phyloP scores from a whole-genome alignment of 306 rosid genomes.

The Myrica gale region DNA sequence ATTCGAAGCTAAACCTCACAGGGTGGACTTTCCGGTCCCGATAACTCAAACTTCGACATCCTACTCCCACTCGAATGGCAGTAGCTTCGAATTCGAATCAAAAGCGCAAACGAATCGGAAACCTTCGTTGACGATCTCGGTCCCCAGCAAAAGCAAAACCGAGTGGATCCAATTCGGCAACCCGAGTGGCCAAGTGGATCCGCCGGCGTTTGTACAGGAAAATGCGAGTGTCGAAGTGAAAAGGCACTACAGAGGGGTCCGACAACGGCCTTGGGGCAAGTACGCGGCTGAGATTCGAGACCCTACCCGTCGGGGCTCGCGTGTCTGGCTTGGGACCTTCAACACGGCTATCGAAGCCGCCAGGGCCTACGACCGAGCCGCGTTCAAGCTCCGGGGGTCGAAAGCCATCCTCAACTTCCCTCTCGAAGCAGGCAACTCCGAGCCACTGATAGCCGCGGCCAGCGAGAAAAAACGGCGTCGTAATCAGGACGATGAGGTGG shows the following conservation, averaged over 20 bases:
- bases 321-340: conserved; percentile 86
- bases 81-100: conserved; percentile 17
- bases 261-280: conserved; percentile 86
- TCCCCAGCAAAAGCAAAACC: conserved; percentile 54
- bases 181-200: conserved; percentile 18
- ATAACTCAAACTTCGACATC: not conserved
- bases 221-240: conserved; percentile 12
- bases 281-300: conserved; percentile 88
- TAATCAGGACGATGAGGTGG: conserved; percentile 27
- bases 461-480: conserved; percentile 48
- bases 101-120: conserved; percentile 33
- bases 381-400: conserved; percentile 74
- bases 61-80: not conserved
- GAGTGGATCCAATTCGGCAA: conserved; percentile 60
- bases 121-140: conserved; percentile 54
- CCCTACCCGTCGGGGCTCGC: conserved; percentile 67
- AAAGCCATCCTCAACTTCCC: conserved; percentile 87
- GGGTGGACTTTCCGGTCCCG: not conserved
- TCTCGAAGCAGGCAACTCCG: conserved; percentile 41
- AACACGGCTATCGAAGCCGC: conserved; percentile 85
- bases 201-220: not conserved
- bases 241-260: conserved; percentile 64
- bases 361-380: conserved; percentile 77
- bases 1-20: conserved; percentile 20
- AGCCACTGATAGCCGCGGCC: not conserved